Percentiles rank a stretch among this genome's conserved stretches.
Conservation (phyloP, 2,329 filamentous ascomycete genomes). For the Fusarium foetens region DNA sequence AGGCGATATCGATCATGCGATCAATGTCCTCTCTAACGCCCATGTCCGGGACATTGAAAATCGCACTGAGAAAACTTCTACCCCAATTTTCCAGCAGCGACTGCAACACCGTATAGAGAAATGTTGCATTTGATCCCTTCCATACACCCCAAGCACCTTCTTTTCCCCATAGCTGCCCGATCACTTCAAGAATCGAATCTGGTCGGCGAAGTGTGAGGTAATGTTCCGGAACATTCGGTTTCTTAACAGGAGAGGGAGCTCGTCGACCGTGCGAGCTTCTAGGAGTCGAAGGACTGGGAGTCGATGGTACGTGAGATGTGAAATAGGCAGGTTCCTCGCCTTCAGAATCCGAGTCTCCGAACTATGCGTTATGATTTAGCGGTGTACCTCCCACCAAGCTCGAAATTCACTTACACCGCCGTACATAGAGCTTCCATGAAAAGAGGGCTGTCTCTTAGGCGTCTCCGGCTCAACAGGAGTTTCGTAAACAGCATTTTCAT, state of each 20-base stretch:
- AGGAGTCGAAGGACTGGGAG: conserved; percentile 59
- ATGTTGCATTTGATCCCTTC: conserved; percentile 93
- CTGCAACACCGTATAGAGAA: conserved; percentile 87
- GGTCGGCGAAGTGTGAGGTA: conserved; percentile 77
- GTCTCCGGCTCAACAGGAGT: conserved; percentile 40
- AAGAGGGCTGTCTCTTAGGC: conserved; percentile 46
- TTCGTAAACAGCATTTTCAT: conserved; percentile 54
- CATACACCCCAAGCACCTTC: conserved; percentile 93
- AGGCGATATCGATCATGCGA: conserved; percentile 76
- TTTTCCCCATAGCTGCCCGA: conserved; percentile 87
- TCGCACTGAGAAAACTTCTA: conserved; percentile 86
- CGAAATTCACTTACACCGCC: conserved; percentile 48
- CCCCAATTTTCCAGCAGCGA: conserved; percentile 93
- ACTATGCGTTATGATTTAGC: conserved; percentile 45
- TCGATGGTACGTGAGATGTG: conserved; percentile 69
- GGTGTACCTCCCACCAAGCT: conserved; percentile 16
- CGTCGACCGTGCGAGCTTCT: conserved; percentile 50
- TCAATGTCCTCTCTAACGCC: conserved; percentile 81
- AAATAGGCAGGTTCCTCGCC: conserved; percentile 87
- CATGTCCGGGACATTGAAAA: conserved; percentile 89
- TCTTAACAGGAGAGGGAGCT: conserved; percentile 48
- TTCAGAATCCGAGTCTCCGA: conserved; percentile 72
- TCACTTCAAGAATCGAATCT: conserved; percentile 85
- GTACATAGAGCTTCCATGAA: conserved; percentile 49
- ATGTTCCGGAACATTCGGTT: conserved; percentile 57